Conservation (phyloP, 2,329 filamentous ascomycete genomes). For the Metarhizium guizhouense region DNA sequence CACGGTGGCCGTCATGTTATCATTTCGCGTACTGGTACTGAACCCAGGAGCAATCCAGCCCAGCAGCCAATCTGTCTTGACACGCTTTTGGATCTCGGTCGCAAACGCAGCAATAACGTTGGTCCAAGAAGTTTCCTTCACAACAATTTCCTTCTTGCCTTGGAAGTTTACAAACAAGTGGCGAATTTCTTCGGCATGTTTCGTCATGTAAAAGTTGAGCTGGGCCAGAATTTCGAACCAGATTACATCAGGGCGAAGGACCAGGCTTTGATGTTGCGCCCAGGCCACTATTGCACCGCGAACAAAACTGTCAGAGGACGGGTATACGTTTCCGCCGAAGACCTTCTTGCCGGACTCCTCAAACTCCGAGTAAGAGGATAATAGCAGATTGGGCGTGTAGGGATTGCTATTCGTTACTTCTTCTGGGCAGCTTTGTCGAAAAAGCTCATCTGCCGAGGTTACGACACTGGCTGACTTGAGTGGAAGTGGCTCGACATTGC, state of each 20-base stretch:
- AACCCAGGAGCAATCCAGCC: slow-evolving; percentile 35
- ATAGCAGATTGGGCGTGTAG: slow-evolving; percentile 16
- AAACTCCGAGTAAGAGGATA: slow-evolving; percentile 19
- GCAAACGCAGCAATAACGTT: slow-evolving; percentile 23
- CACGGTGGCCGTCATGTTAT: slow-evolving; percentile 31
- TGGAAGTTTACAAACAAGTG: slow-evolving; percentile 35
- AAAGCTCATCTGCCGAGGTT: slow-evolving; percentile 20
- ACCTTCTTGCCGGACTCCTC: slow-evolving; percentile 7
- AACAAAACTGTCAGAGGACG: slow-evolving; percentile 32
- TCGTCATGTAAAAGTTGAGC: slow-evolving; percentile 40
- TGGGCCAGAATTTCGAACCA: slow-evolving; percentile 47
- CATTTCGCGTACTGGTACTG: slow-evolving; percentile 28
- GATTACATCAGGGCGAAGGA: slow-evolving; percentile 42
- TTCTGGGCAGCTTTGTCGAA: slow-evolving; percentile 23
- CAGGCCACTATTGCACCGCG: slow-evolving; percentile 37
- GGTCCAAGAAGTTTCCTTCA: slow-evolving; percentile 16
- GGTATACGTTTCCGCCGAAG: slow-evolving; percentile 14
- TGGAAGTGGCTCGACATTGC: slow-evolving; percentile 18
- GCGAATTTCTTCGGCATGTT: slow-evolving; percentile 35
- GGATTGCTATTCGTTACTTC: slow-evolving; percentile 15
- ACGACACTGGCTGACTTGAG: slow-evolving; percentile 13
- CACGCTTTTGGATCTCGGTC: slow-evolving; percentile 28
- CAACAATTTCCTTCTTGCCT: slow-evolving; percentile 31
- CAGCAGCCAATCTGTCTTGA: slow-evolving; percentile 30
- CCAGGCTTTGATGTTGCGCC: slow-evolving; percentile 39